Evolutionary conservation across 495 filamentous ascomycete genomes (phyloP), one percentile per base, ranked within the genome.

Genomic region (Tuber borchii): DNA sequence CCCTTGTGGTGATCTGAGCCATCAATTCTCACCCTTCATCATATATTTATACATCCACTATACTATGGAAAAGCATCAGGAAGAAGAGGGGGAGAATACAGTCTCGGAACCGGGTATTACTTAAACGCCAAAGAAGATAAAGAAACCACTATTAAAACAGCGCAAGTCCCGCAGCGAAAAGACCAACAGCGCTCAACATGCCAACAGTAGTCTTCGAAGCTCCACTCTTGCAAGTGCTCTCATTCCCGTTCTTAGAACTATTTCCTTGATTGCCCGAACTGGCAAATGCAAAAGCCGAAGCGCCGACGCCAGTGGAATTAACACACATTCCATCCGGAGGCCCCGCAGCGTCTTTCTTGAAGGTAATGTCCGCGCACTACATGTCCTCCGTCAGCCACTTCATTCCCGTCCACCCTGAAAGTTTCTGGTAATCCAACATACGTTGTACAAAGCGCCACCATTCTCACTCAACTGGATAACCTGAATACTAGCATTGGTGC

Each of bases 351-450:
- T 84, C 82, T 69, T 84, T 75, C 37, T 83, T 83, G 84, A 91
- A 90, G 20, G 84, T 87, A 77, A 91, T 88, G 75, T 91, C 90
- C 73, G 89, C 89, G 79, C 90, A 91, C 89, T 90, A 69, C 51
- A 31, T 71, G 31, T 43, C n/a, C 71, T 72, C 78, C 71, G 61
- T 77, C 69, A 78, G 71, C 75, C 73, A 78, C 51, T 70, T 34
- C 71, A 72, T n/a, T 34, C 37, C 31, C 77, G 61, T 76, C 71
- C 76, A 45, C 10, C 39, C 40, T 73, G 17, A 40, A 51, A 34
- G 14, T 22, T 44, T 31, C 72, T 34, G 61, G 31, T 16, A 43
- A 42, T n/a, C 73, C 73, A 31, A 70, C 69, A 82, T 83, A 90
- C 88, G 78, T 91, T 91, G 77, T 91, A 91, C 71, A 91, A 78